Base-by-base conservation (phyloP, 768 basidiomycete species). In the Vishniacozyma victoriae region DNA sequence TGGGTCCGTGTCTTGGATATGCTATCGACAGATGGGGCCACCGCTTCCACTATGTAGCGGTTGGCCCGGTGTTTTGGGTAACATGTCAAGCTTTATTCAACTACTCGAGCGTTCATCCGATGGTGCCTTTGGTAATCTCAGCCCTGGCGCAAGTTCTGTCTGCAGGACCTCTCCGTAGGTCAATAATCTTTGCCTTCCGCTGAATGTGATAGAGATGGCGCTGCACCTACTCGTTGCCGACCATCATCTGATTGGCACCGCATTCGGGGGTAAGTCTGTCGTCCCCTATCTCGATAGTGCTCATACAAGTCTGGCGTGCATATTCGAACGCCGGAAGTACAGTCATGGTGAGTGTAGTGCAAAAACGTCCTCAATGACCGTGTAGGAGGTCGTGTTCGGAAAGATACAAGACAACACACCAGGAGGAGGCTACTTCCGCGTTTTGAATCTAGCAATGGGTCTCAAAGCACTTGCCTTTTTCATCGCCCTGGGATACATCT, bases 1-100 rank as follows among this genome's bases (percentile, higher is more conserved):
- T 39, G 11, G 37, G 37, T 13, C 51, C 51, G 16, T 13, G 41
- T 24, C 26, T 53, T 5, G 51, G 51, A 6, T 25, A 39, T n/a
- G 22, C 38, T 6, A 36, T 46, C 15, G 43, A 51, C 20, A 24
- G 43, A 20, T 46, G 46, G 16, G 44, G 44, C 13, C 29, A 47
- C 22, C 38, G 51, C 11, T 40, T 47, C 27, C 51, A 53, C 22
- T 41, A 43, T 31, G 37, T 35, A 4, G 51, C 51, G 14, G 20
- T 27, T 15, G 51, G 39, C 3, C 51, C 51, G 11, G 18, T 53
- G 25, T 31, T 53, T 15, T 53, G 51, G 51, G 46, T 53, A 39
- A 53, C 31, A 3, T 26, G 18, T 16, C 31, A 26, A 31, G 29
- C 51, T 12, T 14, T 38, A 1, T 41, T 53, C 23, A 41, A 41